Conservation (phyloP, 495 filamentous ascomycete genomes). For the Talaromyces nanjingensis region DNA sequence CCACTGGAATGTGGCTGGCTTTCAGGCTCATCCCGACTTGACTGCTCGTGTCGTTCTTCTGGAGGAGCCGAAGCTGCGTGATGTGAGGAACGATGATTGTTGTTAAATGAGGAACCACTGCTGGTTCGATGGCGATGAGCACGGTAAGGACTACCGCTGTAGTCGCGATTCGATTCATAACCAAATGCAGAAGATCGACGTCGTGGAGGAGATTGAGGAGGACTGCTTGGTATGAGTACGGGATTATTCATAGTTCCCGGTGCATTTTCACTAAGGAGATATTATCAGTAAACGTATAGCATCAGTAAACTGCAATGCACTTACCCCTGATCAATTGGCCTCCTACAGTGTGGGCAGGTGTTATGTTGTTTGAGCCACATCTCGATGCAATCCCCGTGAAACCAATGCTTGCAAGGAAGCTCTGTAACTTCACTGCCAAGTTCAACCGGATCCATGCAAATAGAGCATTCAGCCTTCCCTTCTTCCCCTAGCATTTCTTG, state of each 20-base stretch:
- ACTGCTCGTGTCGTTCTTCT: conserved; percentile 13
- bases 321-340: conserved; percentile 51
- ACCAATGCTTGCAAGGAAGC: conserved; percentile 89
- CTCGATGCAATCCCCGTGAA: conserved; percentile 69
- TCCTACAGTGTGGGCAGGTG: conserved; percentile 83
- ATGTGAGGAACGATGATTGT: not conserved
- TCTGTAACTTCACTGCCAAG: conserved; percentile 68
- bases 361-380: conserved; percentile 83
- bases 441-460: conserved; percentile 85
- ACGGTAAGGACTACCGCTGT: not conserved
- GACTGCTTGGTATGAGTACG: conserved; percentile 21
- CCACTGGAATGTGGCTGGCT: conserved; percentile 9
- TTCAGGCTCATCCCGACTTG: conserved; percentile 18
- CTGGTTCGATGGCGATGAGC: not conserved
- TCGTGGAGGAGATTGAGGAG: conserved; percentile 13
- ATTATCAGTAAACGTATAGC: conserved; percentile 5
- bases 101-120: not conserved
- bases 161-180: not conserved
- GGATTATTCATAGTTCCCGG: conserved; percentile 30
- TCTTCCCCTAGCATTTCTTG: conserved; percentile 55
- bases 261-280: conserved; percentile 10
- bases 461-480: conserved; percentile 74
- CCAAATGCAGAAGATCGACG: not conserved
- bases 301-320: conserved; percentile 14
- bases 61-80: not conserved